Evolutionary conservation across 148 eudicot species (phyloP).

Genomic region (Camellia granthamiana): DNA sequence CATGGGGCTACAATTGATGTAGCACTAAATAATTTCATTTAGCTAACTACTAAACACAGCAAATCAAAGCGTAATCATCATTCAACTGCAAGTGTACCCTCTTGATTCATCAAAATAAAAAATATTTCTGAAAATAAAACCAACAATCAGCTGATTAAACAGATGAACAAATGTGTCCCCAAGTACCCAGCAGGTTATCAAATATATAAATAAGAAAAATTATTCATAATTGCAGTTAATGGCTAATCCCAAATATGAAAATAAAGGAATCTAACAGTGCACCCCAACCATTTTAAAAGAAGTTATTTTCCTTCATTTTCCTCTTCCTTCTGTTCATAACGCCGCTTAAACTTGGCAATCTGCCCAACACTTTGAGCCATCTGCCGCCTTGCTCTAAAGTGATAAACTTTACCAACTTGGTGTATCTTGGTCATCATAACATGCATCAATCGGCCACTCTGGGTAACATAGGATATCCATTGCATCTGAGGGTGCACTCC

Average conservation of each 20-base stretch:
- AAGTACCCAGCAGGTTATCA: background rate
- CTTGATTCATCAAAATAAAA: no score
- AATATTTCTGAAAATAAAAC: background rate
- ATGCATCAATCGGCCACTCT: constrained; percentile 42
- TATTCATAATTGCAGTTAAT: background rate
- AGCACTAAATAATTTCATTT: no score
- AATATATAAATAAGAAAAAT: background rate
- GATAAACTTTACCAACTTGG: constrained; percentile 77
- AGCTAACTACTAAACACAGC: no score
- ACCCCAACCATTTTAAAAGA: background rate
- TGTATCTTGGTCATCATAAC: constrained; percentile 88
- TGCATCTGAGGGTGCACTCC: constrained; percentile 77
- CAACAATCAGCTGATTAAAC: background rate
- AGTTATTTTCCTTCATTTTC: constrained; percentile 42
- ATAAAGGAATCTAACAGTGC: background rate
- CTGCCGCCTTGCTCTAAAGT: constrained; percentile 69
- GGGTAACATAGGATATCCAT: constrained; percentile 70
- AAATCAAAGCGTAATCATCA: no score
- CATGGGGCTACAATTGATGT: no score
- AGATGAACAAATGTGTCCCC: background rate
- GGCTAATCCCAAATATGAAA: background rate
- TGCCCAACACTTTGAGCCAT: constrained; percentile 76
- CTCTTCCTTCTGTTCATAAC: constrained; percentile 43
- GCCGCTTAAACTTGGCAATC: constrained; percentile 78
- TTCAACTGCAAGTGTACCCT: no score